Evolutionary conservation across 176 grass and related monocot genomes (phyloP).

Genomic region (Avena atlantica): DNA sequence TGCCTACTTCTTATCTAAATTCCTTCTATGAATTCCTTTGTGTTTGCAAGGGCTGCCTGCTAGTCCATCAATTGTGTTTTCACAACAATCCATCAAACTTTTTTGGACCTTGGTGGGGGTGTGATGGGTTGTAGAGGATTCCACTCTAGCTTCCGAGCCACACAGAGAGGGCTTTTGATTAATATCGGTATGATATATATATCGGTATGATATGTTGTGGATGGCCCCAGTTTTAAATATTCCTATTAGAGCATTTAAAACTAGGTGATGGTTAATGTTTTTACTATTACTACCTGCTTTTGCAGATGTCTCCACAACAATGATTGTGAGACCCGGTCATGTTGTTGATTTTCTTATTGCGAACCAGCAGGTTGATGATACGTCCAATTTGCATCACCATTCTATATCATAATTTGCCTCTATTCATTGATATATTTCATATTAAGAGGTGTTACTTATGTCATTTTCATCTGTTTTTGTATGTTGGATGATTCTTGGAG

Average conservation of each 20-base stretch:
- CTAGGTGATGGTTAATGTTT: neutral
- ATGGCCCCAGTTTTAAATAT: neutral
- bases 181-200: constrained; percentile 69
- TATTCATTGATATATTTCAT: no score
- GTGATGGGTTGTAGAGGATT: constrained; percentile 86
- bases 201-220: constrained; percentile 54
- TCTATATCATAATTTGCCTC: no score
- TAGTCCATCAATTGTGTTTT: constrained; percentile 84
- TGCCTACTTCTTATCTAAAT: no score
- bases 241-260: neutral
- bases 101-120: constrained; percentile 79
- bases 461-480: no score
- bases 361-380: constrained; percentile 67
- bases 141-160: constrained; percentile 75
- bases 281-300: neutral
- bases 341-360: constrained; percentile 78
- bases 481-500: no score
- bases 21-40: neutral
- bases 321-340: constrained; percentile 82
- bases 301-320: constrained; percentile 88
- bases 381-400: neutral
- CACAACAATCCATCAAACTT: constrained; percentile 74
- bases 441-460: no score
- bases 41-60: constrained; percentile 72
- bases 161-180: constrained; percentile 78